Conservation (phyloP, 2,329 filamentous ascomycete species). For the Clonostachys solani region DNA sequence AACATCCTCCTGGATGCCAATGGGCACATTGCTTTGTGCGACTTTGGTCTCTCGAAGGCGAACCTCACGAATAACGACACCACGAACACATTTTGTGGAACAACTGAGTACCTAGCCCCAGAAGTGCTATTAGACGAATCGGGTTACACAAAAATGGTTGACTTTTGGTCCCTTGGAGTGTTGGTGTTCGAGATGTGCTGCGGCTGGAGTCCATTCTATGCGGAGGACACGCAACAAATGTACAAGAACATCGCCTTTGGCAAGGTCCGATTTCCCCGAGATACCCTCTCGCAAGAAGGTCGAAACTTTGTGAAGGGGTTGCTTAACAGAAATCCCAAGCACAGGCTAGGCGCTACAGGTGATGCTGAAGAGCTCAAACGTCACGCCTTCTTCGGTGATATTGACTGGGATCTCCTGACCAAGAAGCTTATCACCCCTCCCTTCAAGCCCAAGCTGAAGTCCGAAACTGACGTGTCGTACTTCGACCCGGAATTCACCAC, state of each 20-base stretch:
- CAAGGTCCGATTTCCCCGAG: conserved; percentile 93
- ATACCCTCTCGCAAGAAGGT: conserved; percentile 90
- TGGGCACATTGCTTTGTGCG: conserved; percentile 94
- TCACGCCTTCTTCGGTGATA: conserved; percentile 90
- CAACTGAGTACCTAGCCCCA: conserved; percentile 93
- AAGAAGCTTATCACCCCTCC: conserved; percentile 93
- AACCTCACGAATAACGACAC: conserved; percentile 96
- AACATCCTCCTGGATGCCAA: conserved; percentile 97
- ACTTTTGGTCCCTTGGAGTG: conserved; percentile 98
- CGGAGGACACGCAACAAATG: conserved; percentile 99
- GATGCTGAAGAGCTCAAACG: conserved; percentile 93
- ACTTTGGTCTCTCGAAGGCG: conserved; percentile 96
- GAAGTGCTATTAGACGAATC: conserved; percentile 94
- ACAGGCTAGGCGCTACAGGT: conserved; percentile 83
- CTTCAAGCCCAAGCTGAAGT: conserved; percentile 97
- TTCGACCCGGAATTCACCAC: conserved; percentile 99
- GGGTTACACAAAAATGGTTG: conserved; percentile 99
- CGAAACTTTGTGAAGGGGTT: conserved; percentile 97
- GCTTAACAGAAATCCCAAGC: conserved; percentile 93
- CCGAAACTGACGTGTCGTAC: conserved; percentile 93
- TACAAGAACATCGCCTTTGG: conserved; percentile 99
- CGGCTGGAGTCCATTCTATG: conserved; percentile 98
- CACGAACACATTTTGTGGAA: conserved; percentile 98
- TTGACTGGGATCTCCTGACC: conserved; percentile 84
- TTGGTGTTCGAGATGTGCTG: conserved; percentile 99